Percentiles rank a stretch among this genome's conserved stretches.
phyloP scores from a whole-genome alignment of 495 filamentous ascomycete species.

The Terfezia claveryi region DNA sequence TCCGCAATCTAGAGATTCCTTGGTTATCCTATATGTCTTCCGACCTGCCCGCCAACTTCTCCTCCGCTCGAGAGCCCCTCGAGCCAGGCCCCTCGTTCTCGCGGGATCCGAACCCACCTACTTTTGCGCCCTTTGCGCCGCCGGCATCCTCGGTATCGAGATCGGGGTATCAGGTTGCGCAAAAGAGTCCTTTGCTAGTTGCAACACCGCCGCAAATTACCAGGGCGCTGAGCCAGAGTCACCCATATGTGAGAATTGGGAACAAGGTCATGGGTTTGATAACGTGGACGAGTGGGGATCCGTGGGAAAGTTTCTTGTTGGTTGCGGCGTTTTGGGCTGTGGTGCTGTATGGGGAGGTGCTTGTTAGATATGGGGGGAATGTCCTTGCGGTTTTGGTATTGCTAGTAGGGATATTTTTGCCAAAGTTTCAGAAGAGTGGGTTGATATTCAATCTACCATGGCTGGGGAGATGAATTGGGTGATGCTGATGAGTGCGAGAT shows the following conservation, averaged over 20 bases:
- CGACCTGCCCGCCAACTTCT: slow-evolving; percentile 17
- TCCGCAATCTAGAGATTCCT: slow-evolving; percentile 32
- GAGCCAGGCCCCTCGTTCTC: slow-evolving; percentile 3
- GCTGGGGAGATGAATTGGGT: background rate
- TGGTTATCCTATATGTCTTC: slow-evolving; percentile 32
- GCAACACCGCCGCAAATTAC: slow-evolving; percentile 89
- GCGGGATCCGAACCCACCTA: slow-evolving; percentile 41
- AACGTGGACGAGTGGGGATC: slow-evolving; percentile 80
- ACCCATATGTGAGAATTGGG: slow-evolving; percentile 71
- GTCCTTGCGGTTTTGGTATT: slow-evolving; percentile 54
- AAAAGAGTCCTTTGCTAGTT: slow-evolving; percentile 80
- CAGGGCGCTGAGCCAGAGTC: slow-evolving; percentile 74
- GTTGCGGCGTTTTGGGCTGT: slow-evolving; percentile 65
- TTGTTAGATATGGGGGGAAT: slow-evolving; percentile 62
- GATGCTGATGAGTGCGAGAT: background rate
- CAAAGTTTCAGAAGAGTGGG: slow-evolving; percentile 35
- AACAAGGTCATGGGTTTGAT: slow-evolving; percentile 65
- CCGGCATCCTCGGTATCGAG: slow-evolving; percentile 45
- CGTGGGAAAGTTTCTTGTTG: slow-evolving; percentile 90
- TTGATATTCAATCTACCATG: background rate
- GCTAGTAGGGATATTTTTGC: slow-evolving; percentile 78
- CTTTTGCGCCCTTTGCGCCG: slow-evolving; percentile 71
- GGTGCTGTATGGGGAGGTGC: slow-evolving; percentile 61
- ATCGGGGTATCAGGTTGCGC: slow-evolving; percentile 82
- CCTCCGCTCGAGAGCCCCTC: slow-evolving; percentile 21